Evolutionary conservation across 2,329 filamentous ascomycete species (phyloP), one percentile per base, ranked within the genome.

Genomic region (Berkeleyomyces basicola): DNA sequence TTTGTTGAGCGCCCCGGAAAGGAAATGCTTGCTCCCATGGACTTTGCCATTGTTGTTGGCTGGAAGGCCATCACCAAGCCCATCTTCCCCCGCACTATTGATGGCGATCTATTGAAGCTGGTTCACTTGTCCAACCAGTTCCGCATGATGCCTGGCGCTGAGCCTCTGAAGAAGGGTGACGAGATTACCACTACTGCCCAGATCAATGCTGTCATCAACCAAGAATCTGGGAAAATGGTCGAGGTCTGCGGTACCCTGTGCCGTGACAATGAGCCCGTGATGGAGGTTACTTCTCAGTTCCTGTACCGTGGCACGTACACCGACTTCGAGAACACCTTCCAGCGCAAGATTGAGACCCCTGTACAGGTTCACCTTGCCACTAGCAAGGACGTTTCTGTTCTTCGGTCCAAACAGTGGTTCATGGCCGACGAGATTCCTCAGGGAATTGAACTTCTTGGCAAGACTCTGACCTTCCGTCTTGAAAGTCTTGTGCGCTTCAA

Each of bases 21-120:
- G 78, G 85, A 88, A 66, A 88, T 96, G 67, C 92, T 87, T 69
- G 93, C 93, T 6, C 93, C 95, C 40, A 99, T 99, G 93, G 93
- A 99, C 74, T 99, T 96, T 70, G 91, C 91, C 67, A 96, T 96
- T 67, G 91, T 96, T n/a, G 87, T 95, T 59, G 91, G 91, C 66
- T 96, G 91, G 91, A 97, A 99, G 77, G 93, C 93, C 51, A 99
- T 99, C 70, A 99, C 91, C 9, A 97, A 97, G 81, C 93, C 93
- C 11, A 99, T 99, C 74, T 99, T 99, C 81, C 93, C 93, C 67
- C 86, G 90, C 68, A 89, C 85, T 66, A 97, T 99, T 69, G 93
- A 99, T 69, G 93, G 95, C 67, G 93, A 99, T 71, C 79, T 99
- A 61, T 81, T 99, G 66, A 96, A 95, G 77, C 84, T 99, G 61